Conservation (phyloP, 441 rosid genomes). For the Adansonia gregorii region DNA sequence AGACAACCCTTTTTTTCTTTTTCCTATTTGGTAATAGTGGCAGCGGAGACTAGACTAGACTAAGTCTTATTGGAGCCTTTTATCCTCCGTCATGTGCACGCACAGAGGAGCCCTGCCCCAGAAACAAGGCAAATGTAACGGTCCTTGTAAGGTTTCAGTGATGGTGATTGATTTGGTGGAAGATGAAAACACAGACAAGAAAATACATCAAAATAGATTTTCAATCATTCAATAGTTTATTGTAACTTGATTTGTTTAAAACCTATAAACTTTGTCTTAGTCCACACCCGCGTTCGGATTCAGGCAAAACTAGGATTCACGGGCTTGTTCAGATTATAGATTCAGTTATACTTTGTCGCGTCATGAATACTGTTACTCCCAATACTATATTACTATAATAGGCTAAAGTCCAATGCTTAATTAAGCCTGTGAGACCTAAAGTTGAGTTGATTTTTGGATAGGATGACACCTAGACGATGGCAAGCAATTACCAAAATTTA, state of each 20-base stretch:
- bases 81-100: background rate
- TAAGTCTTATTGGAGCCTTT: background rate
- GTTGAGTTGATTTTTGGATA: too few species aligned
- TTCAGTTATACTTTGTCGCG: too few species aligned
- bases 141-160: background rate
- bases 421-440: too few species aligned
- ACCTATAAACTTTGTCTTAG: background rate
- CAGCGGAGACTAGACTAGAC: background rate
- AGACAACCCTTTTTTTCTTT: too few species aligned
- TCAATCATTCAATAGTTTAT: background rate
- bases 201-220: background rate
- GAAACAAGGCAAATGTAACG: background rate
- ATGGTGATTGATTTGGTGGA: background rate
- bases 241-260: background rate
- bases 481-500: too few species aligned
- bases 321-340: background rate
- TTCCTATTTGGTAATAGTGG: background rate
- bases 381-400: too few species aligned
- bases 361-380: too few species aligned
- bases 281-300: background rate
- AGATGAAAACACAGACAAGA: background rate
- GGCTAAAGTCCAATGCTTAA: too few species aligned
- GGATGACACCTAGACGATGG: too few species aligned
- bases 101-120: background rate
- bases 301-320: too few species aligned